Evolutionary conservation across 352 stramenopile species (phyloP), one percentile per base, ranked within the genome.

Genomic region (Globisporangium camurandrum): DNA sequence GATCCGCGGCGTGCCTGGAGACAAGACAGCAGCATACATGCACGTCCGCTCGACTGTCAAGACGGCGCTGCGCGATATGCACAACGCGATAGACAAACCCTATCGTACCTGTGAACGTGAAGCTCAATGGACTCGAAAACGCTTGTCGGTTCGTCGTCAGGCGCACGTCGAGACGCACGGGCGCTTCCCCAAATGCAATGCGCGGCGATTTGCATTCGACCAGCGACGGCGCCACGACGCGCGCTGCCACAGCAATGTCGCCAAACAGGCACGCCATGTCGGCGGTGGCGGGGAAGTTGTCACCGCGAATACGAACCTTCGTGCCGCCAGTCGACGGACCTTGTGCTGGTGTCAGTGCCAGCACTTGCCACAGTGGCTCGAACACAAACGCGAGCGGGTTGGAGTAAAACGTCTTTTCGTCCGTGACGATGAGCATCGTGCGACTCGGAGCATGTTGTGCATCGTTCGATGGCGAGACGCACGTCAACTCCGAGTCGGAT

Each of bases 131-230:
- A 11, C 44, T 39, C 3, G 66, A 83, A 43, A 72, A 83, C 26
- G 85, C 73, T 51, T 85, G 66, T 0, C 54, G 49, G 43, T 86
- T 86, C 0, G 64, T 85, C 16, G 64, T 80, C n/a, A 88, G 27
- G 14, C 59, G 61, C 17, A 88, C 48, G 9, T 55, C 9, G n/a
- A 87, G 56, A 0, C 46, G 46, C 20, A 41, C 30, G 3, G 28
- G 30, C 36, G 36, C 17, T 10, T 41, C 19, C 9, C 36, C 9
- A 24, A 14, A 45, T 7, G 34, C n/a, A 30, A 43, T 30, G 9
- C 17, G 23, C 16, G 68, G 68, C 2, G 46, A 34, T 30, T 58
- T 30, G 33, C 69, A 80, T 4, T 56, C 53, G 20, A 75, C 47
- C 26, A 39, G 42, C 12, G 57, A 56, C 23, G 58, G n/a, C 12